Percentiles rank a stretch among this genome's conserved stretches.
phyloP scores from a whole-genome alignment of 2,329 filamentous ascomycete genomes.

The Aaosphaeria arxii region DNA sequence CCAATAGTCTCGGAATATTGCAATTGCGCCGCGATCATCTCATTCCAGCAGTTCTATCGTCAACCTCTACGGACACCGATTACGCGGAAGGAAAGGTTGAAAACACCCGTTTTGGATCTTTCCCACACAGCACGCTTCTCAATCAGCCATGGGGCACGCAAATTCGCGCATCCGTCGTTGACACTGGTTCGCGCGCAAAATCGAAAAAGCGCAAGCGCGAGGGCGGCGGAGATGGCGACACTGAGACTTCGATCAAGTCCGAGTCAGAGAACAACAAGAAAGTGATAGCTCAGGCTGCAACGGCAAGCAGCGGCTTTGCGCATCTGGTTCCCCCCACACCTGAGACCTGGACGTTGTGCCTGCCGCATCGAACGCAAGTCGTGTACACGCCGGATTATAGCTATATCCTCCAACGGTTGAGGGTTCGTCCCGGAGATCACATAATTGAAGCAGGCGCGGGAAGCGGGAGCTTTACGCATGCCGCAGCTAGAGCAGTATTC shows the following conservation, averaged over 20 bases:
- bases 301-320: constrained; percentile 66
- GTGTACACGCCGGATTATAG: constrained; percentile 87
- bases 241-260: constrained; percentile 25
- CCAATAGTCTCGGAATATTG: constrained; percentile 73
- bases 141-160: constrained; percentile 87
- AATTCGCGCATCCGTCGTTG: constrained; percentile 82
- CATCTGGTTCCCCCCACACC: constrained; percentile 77
- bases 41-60: constrained; percentile 63
- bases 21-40: constrained; percentile 86
- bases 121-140: constrained; percentile 54
- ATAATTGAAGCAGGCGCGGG: constrained; percentile 80
- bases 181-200: constrained; percentile 84
- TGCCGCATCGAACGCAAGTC: constrained; percentile 81
- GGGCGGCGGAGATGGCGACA: constrained; percentile 27
- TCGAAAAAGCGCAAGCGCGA: constrained; percentile 48
- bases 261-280: constrained; percentile 32
- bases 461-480: constrained; percentile 81
- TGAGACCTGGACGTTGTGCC: constrained; percentile 75
- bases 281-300: constrained; percentile 28
- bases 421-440: constrained; percentile 67
- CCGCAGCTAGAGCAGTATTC: constrained; percentile 72
- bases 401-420: constrained; percentile 74
- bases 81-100: constrained; percentile 53
- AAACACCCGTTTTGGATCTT: constrained; percentile 90
- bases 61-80: constrained; percentile 34